Base-by-base conservation (phyloP, 1,139 yeast species). In the Lodderomyces margitis region DNA sequence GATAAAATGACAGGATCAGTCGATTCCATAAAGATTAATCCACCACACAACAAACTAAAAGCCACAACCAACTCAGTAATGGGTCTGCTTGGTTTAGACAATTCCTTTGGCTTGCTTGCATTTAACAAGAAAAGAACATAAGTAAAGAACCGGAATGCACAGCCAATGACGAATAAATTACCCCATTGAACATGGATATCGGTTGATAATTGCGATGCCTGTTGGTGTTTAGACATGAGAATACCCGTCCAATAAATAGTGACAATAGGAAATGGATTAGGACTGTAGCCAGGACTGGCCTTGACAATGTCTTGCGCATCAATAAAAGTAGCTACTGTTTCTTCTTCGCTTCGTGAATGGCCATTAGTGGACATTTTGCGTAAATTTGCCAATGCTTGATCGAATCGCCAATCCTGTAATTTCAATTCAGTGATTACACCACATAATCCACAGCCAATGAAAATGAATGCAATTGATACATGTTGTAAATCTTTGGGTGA, bases 211-310 rank as follows among this genome's bases (percentile, higher is more conserved):
- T 62, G 69, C 0, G 92, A 81, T 3, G 91, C 87, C 64, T 92
- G 98, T 38, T 81, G 82, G 62, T 92, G 98, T 61, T 84, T 87
- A 2, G 97, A 88, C 98, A 92, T 92, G 48, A 92, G 72, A n/a
- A 84, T 74, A 20, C 98, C 98, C 1, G 98, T 92, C 96, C 97
- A 92, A 64, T 87, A 92, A 31, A 92, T 86, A 9, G 95, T 88
- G 50, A 92, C 76, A 2, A 88, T 80, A 1, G 98, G 98, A 77
- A 92, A 87, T 16, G 97, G 97, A 58, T 92, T 92, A 39, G 91
- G 89, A 3, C 88, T 80, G 57, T 70, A 85, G 0, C 94, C 94
- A 1, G 91, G 89, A 1, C 81, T 60, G 6, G 82, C 84, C 46
- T 69, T 70, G 10, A 47, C 19, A 27, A 44, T 24, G 15, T 37